These are phyloP conservation scores for Alternaria triticimaculans DNA, from an alignment of 2,329 filamentous ascomycete genomes.

Conservation along the genomic window DNA sequence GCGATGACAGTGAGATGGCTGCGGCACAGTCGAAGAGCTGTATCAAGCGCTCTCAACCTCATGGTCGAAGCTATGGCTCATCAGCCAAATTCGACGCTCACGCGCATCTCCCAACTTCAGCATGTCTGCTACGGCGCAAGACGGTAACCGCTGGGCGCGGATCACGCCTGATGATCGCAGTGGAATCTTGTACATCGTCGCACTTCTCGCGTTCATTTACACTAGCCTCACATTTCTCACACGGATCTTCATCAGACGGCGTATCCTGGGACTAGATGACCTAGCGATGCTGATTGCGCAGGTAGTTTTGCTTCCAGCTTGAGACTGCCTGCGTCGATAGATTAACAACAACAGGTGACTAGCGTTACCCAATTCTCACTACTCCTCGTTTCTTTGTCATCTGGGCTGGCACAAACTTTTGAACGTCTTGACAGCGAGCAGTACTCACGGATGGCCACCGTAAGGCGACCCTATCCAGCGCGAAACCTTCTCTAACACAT, in stretches of 20 bases:
- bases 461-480: conserved; percentile 5
- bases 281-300: conserved; percentile 29
- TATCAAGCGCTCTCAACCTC: neutral
- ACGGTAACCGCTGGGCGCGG: conserved; percentile 26
- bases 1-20: too few relatives aligned
- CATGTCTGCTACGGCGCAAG: neutral
- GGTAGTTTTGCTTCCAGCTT: conserved; percentile 13
- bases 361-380: conserved; percentile 25
- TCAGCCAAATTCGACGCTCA: neutral
- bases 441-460: conserved; percentile 28
- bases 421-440: conserved; percentile 14
- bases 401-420: conserved; percentile 20
- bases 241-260: conserved; percentile 35
- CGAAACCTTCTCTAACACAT: neutral
- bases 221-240: conserved; percentile 31
- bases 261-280: conserved; percentile 35
- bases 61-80: neutral
- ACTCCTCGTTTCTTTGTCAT: conserved; percentile 26
- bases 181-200: conserved; percentile 34
- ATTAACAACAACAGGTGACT: neutral
- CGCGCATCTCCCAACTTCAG: neutral
- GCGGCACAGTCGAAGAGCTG: too few relatives aligned
- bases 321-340: neutral
- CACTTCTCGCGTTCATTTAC: conserved; percentile 34
- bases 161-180: conserved; percentile 33